phyloP scores from a whole-genome alignment of 1,284 basidiomycete species.

The Trichosporon sp. region DNA sequence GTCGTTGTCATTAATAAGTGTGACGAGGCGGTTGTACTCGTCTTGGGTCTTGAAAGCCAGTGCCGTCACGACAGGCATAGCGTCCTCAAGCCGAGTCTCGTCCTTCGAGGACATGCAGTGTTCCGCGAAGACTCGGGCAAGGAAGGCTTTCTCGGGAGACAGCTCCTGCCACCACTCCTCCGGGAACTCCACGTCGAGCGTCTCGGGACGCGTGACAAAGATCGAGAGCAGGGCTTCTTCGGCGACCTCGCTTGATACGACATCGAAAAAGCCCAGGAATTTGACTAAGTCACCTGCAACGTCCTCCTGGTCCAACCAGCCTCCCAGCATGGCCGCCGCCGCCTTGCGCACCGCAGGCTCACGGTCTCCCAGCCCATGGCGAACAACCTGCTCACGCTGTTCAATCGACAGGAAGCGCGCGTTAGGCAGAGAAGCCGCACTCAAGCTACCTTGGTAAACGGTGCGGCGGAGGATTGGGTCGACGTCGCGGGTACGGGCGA shows the following conservation, averaged over 20 bases:
- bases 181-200: constrained; percentile 67
- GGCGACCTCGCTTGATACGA: constrained; percentile 57
- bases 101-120: constrained; percentile 66
- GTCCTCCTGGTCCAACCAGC: constrained; percentile 64
- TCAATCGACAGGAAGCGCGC: constrained; percentile 66
- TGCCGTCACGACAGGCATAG: constrained; percentile 81
- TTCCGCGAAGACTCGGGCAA: constrained; percentile 79
- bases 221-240: constrained; percentile 65
- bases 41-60: constrained; percentile 82
- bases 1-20: constrained; percentile 50
- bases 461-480: constrained; percentile 77
- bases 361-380: constrained; percentile 80
- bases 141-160: constrained; percentile 75
- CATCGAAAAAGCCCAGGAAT: constrained; percentile 63
- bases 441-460: constrained; percentile 65
- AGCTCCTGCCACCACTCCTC: constrained; percentile 69
- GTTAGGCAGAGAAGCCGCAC: constrained; percentile 57
- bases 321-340: constrained; percentile 67
- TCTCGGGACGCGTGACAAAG: constrained; percentile 59
- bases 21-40: constrained; percentile 67
- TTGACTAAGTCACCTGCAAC: constrained; percentile 51
- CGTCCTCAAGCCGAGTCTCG: constrained; percentile 65
- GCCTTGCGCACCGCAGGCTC: constrained; percentile 77
- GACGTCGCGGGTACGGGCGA: constrained; percentile 78
- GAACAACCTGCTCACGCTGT: constrained; percentile 72